A percentile compares a stretch with the other conserved stretches of the same genome.
Conservation (phyloP, 2,329 filamentous ascomycete genomes). For the Emericellopsis atlantica region DNA sequence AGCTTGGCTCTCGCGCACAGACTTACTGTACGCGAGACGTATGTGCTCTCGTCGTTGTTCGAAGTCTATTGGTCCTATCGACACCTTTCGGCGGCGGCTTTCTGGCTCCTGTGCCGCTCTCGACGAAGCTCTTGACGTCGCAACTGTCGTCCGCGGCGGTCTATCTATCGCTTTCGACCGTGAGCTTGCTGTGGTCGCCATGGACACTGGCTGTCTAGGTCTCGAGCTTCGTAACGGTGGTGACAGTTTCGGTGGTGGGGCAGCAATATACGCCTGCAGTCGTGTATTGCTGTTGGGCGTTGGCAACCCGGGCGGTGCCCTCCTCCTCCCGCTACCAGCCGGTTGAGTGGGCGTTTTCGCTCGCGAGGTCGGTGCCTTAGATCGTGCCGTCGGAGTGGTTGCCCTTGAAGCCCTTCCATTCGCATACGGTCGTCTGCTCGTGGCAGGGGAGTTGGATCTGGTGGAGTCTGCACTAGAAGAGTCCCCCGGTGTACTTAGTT, state of each 20-base stretch:
- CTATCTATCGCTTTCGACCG: conserved; percentile 50
- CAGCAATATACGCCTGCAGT: conserved; percentile 62
- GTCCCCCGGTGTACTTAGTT: conserved; percentile 27
- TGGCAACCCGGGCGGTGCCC: conserved; percentile 25
- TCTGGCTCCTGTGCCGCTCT: not conserved
- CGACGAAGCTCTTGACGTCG: conserved; percentile 3
- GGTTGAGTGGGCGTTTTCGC: conserved; percentile 27
- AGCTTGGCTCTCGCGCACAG: conserved; percentile 62
- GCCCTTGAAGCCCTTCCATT: conserved; percentile 26
- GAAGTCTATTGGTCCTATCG: conserved; percentile 70
- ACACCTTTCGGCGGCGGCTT: conserved; percentile 37
- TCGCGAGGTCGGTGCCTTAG: conserved; percentile 26
- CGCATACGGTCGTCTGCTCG: conserved; percentile 26
- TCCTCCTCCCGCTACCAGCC: conserved; percentile 17
- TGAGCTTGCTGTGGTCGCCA: conserved; percentile 59
- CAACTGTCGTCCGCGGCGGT: conserved; percentile 12
- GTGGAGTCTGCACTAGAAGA: conserved; percentile 37
- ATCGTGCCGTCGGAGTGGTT: conserved; percentile 20
- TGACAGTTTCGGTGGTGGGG: conserved; percentile 59
- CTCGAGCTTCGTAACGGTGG: conserved; percentile 71
- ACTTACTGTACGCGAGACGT: conserved; percentile 73
- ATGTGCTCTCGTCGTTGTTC: conserved; percentile 72
- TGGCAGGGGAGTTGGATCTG: conserved; percentile 42
- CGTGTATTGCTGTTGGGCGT: conserved; percentile 41
- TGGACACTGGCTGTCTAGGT: conserved; percentile 66